Conservation (phyloP, 768 basidiomycete genomes). For the Panellus pusillus region DNA sequence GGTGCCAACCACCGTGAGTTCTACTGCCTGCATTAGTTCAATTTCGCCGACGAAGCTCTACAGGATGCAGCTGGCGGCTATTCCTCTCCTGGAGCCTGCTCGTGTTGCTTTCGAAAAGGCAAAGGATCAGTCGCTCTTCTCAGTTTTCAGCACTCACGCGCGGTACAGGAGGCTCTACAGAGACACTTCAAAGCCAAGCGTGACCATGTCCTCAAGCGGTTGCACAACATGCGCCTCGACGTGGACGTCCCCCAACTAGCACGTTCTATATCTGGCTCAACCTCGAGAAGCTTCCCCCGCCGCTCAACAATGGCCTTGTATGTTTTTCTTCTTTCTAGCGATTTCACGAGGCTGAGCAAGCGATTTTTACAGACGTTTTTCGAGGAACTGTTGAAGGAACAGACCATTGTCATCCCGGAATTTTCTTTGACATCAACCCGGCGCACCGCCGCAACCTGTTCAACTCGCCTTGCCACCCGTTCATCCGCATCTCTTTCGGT, state of each 20-base stretch:
- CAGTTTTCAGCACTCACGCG: not conserved
- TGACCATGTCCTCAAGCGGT: conserved; percentile 83
- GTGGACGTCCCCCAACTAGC: conserved; percentile 70
- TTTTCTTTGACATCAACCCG: conserved; percentile 86
- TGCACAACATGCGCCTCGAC: conserved; percentile 74
- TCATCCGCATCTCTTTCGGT: conserved; percentile 84
- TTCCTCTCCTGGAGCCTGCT: conserved; percentile 75
- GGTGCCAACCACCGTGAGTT: conserved; percentile 88
- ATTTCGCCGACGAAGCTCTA: not conserved
- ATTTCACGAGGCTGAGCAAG: not conserved
- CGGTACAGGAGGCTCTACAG: conserved; percentile 70
- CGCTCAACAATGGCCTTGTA: conserved; percentile 86
- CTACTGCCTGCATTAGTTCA: not conserved
- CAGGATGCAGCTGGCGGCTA: conserved; percentile 85
- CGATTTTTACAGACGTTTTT: conserved; percentile 70
- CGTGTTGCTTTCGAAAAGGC: conserved; percentile 73
- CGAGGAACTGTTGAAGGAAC: conserved; percentile 87
- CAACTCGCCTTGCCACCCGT: conserved; percentile 88
- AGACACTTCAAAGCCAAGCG: conserved; percentile 90
- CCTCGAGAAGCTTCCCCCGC: conserved; percentile 73
- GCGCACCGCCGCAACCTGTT: conserved; percentile 85
- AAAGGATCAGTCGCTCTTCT: not conserved
- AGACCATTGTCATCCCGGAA: conserved; percentile 88
- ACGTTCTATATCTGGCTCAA: conserved; percentile 98
- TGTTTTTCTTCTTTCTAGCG: conserved; percentile 10